Conservation (phyloP, 768 basidiomycete species). For the Amanita pallidorosea region DNA sequence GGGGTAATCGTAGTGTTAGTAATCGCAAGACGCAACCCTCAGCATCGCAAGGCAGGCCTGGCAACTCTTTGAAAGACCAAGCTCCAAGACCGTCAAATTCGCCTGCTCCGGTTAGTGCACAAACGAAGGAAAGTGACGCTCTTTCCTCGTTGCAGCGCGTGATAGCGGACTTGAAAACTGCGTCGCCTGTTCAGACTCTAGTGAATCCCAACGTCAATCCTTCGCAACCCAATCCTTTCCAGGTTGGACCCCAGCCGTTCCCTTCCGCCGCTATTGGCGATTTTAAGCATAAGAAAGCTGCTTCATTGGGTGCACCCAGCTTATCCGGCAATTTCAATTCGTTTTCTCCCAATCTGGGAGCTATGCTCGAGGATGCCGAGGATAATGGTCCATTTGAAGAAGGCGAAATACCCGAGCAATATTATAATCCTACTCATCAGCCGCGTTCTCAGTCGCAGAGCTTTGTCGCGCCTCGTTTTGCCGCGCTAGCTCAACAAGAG, state of each 20-base stretch:
- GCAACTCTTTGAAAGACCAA: slow-evolving; percentile 29
- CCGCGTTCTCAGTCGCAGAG: slow-evolving; percentile 72
- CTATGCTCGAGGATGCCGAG: slow-evolving; percentile 78
- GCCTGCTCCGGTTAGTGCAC: slow-evolving; percentile 38
- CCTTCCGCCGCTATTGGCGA: slow-evolving; percentile 37
- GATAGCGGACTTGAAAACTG: slow-evolving; percentile 87
- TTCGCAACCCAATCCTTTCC: slow-evolving; percentile 51
- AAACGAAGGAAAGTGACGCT: slow-evolving; percentile 64
- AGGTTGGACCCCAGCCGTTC: slow-evolving; percentile 54
- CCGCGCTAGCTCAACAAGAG: slow-evolving; percentile 67
- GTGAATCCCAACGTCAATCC: slow-evolving; percentile 20
- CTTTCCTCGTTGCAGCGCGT: slow-evolving; percentile 85
- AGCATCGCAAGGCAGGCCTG: slow-evolving; percentile 45
- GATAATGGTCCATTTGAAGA: slow-evolving; percentile 58
- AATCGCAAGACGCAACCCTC: slow-evolving; percentile 53
- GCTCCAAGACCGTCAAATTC: slow-evolving; percentile 31
- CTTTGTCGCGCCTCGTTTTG: slow-evolving; percentile 86
- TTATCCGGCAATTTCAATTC: slow-evolving; percentile 54
- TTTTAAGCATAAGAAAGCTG: slow-evolving; percentile 74
- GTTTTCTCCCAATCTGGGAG: slow-evolving; percentile 70
- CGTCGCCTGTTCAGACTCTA: slow-evolving; percentile 51
- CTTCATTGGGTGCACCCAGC: slow-evolving; percentile 52
- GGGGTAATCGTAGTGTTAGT: slow-evolving; percentile 33
- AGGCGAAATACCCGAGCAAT: slow-evolving; percentile 63
- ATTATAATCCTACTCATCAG: slow-evolving; percentile 47